Percentiles rank a stretch among this genome's conserved stretches.
phyloP scores from a whole-genome alignment of 2,329 filamentous ascomycete species.

The Monilinia fructicola region DNA sequence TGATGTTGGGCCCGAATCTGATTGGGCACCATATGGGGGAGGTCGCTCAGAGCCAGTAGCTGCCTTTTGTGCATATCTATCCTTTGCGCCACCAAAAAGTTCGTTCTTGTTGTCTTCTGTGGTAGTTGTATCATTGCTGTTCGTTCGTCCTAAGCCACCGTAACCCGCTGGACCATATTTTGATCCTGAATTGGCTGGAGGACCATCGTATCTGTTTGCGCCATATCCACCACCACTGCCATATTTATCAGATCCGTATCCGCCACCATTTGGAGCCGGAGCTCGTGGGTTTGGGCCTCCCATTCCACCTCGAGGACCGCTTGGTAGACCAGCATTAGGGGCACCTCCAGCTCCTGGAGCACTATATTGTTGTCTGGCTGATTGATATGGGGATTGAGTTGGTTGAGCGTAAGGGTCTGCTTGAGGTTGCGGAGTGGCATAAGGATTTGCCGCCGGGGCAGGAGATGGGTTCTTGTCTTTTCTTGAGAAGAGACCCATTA shows the following conservation, averaged over 20 bases:
- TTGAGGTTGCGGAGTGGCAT: slow-evolving; percentile 38
- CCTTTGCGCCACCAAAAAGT: slow-evolving; percentile 53
- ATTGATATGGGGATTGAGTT: slow-evolving; percentile 33
- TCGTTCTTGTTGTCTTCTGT: slow-evolving; percentile 60
- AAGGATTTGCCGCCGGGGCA: slow-evolving; percentile 41
- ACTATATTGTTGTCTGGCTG: slow-evolving; percentile 36
- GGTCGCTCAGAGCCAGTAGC: slow-evolving; percentile 33
- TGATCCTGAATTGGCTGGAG: slow-evolving; percentile 40
- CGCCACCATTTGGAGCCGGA: slow-evolving; percentile 41
- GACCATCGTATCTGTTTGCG: slow-evolving; percentile 52
- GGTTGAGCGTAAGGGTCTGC: slow-evolving; percentile 55
- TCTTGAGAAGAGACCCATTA: slow-evolving; percentile 47
- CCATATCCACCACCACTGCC: slow-evolving; percentile 54
- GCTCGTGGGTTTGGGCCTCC: slow-evolving; percentile 27
- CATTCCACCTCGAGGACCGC: slow-evolving; percentile 31
- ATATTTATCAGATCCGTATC: slow-evolving; percentile 56
- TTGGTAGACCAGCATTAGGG: slow-evolving; percentile 33
- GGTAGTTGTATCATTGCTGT: slow-evolving; percentile 44
- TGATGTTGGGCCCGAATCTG: slow-evolving; percentile 27
- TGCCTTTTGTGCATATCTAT: slow-evolving; percentile 38
- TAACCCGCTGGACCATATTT: slow-evolving; percentile 57
- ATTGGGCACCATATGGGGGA: slow-evolving; percentile 34
- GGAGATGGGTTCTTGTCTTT: slow-evolving; percentile 51
- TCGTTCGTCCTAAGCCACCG: slow-evolving; percentile 55
- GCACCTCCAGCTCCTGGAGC: slow-evolving; percentile 30